Evolutionary conservation across 208 protist species (phyloP), one percentile per base, ranked within the genome.

Genomic region (Strigomonas culicis): DNA sequence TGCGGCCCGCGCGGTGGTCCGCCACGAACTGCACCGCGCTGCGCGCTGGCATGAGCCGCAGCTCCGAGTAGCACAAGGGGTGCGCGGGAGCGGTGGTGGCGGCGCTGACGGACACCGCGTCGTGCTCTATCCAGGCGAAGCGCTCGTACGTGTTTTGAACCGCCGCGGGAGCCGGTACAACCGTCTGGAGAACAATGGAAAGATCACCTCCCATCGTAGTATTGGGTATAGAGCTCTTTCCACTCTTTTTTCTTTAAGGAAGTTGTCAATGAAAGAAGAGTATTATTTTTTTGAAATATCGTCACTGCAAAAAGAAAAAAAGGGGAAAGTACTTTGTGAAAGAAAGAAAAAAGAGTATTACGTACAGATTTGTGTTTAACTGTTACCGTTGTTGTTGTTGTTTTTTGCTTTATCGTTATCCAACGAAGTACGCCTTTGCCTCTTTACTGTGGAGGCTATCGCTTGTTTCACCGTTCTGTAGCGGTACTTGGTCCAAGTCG

Each of bases 191-290:
- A 25, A 79, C 66, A 68, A 83, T 68, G 36, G 77, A 83, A 41
- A 83, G 66, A 70, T 79, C 77, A 41, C 62, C 73, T 43, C 77
- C 77, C 77, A 83, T 83, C 2, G 28, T 15, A 59, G 31, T 47
- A 27, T n/a, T 46, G 17, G 17, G 17, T 46, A 46, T n/a, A 46
- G 17, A 46, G n/a, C n/a, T n/a, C n/a, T n/a, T n/a, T n/a, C n/a
- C n/a, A n/a, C n/a, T n/a, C n/a, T 44, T 44, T 44, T 17, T 44
- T 44, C 19, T n/a, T 44, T 44, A n/a, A 10, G 4, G 4, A 39
- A 39, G 7, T 39, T 13, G 34, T 39, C 10, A 13, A 39, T 39
- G 10, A 4, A 17, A 39, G 10, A 39, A 39, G 10, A 39, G 32
- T 39, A 39, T 39, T 13, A 39, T 39, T 39, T 30, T 51, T 51